A percentile compares a stretch with the other conserved stretches of the same genome.
Evolutionary conservation across 164 flowering plant species (phyloP).

Genomic region (Cinnamomum micranthum): DNA sequence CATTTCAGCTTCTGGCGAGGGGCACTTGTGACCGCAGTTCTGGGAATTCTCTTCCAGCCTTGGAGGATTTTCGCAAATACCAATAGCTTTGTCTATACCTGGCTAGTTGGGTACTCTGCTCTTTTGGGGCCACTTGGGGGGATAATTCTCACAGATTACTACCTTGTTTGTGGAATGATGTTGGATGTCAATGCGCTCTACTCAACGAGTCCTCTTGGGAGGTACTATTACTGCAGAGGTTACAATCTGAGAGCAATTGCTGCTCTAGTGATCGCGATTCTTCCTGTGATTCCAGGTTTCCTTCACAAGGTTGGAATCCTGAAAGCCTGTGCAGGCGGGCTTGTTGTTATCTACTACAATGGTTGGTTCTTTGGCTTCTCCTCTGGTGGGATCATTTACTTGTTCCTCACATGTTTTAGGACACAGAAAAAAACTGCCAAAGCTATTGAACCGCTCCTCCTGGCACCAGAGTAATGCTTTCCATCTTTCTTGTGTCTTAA

Average conservation of each 20-base stretch:
- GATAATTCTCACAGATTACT: conserved; percentile 69
- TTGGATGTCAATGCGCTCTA: conserved; percentile 61
- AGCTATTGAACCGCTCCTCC: too few species aligned
- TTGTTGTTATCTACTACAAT: conserved; percentile 56
- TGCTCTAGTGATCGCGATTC: conserved; percentile 58
- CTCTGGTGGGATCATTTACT: conserved; percentile 50
- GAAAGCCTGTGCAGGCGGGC: conserved; percentile 27
- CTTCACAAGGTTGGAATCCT: conserved; percentile 66
- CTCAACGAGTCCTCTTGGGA: conserved; percentile 46
- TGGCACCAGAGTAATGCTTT: too few species aligned
- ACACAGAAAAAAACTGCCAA: not conserved
- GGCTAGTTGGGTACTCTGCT: conserved; percentile 92
- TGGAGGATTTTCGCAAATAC: conserved; percentile 58
- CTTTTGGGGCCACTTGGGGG: conserved; percentile 87
- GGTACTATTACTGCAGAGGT: conserved; percentile 65
- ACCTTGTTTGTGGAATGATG: conserved; percentile 40
- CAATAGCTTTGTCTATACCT: conserved; percentile 90
- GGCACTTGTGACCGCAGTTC: conserved; percentile 66
- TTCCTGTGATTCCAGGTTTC: conserved; percentile 88
- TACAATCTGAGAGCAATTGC: conserved; percentile 63
- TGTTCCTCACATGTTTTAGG: conserved; percentile 38
- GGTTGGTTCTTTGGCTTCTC: conserved; percentile 91
- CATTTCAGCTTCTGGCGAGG: conserved; percentile 69
- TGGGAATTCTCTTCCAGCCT: conserved; percentile 82
- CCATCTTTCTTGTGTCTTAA: too few species aligned